phyloP scores from a whole-genome alignment of 208 protist species.

The Wallacemonas rigidus region DNA sequence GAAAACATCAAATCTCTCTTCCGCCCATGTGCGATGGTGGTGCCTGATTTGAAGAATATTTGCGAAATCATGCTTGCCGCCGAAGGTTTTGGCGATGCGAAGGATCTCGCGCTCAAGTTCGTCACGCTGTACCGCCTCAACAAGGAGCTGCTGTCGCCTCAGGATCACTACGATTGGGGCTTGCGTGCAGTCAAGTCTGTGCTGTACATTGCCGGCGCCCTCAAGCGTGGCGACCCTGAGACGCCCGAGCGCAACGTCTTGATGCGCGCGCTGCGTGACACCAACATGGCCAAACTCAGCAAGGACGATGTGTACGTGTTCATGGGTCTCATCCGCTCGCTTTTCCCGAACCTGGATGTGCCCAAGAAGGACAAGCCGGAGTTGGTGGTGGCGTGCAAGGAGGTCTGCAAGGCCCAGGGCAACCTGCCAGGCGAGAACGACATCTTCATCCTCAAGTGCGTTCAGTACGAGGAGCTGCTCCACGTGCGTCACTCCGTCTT shows the following conservation, averaged over 20 bases:
- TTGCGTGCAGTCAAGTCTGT: constrained; percentile 98
- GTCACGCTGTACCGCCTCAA: constrained; percentile 97
- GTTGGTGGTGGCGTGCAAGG: constrained; percentile 91
- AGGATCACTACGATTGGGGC: constrained; percentile 99
- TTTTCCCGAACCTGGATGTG: constrained; percentile 97
- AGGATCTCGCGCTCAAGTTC: constrained; percentile 98
- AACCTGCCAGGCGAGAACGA: constrained; percentile 97
- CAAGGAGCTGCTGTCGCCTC: constrained; percentile 96
- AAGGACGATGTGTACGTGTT: constrained; percentile 98
- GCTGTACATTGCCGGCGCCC: constrained; percentile 95
- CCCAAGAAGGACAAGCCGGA: constrained; percentile 94
- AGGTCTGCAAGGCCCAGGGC: constrained; percentile 84
- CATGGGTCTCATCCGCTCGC: constrained; percentile 96
- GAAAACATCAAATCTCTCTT: constrained; percentile 98
- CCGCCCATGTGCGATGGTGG: constrained; percentile 97
- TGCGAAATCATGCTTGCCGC: constrained; percentile 98
- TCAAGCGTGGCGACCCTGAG: constrained; percentile 96
- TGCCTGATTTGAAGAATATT: constrained; percentile 98
- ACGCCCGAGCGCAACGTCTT: constrained; percentile 96
- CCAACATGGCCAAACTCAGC: constrained; percentile 98
- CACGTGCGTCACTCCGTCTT: constrained; percentile 99
- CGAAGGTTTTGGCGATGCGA: constrained; percentile 96
- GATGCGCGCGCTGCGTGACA: constrained; percentile 97
- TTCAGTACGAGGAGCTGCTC: constrained; percentile 98
- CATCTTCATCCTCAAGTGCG: constrained; percentile 97